A percentile compares a stretch with the other conserved stretches of the same genome.
phyloP scores from a whole-genome alignment of 2,329 filamentous ascomycete species.

The Ophiostoma sp. region DNA sequence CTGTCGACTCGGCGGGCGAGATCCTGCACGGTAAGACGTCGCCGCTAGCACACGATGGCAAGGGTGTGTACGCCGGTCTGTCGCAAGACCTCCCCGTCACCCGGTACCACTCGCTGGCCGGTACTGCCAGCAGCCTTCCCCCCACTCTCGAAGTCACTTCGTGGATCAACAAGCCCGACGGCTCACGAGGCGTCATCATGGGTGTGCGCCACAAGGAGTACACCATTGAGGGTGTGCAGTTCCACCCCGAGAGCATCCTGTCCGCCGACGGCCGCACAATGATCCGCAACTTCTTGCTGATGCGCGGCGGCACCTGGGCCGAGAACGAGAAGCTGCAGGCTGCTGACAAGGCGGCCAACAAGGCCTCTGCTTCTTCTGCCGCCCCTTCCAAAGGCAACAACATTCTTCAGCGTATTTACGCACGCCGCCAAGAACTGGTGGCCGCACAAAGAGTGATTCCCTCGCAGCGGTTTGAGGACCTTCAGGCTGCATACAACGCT shows the following conservation, averaged over 20 bases:
- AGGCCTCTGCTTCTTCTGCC: slow-evolving; percentile 20
- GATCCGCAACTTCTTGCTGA: slow-evolving; percentile 84
- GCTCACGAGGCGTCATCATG: slow-evolving; percentile 85
- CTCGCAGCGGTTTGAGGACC: slow-evolving; percentile 73
- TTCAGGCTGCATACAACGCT: slow-evolving; percentile 81
- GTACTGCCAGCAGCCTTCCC: slow-evolving; percentile 81
- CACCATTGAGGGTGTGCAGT: slow-evolving; percentile 92
- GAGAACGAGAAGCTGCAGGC: slow-evolving; percentile 62
- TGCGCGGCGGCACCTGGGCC: slow-evolving; percentile 87
- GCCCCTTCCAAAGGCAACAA: slow-evolving; percentile 60
- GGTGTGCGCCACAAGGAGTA: slow-evolving; percentile 90
- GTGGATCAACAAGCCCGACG: slow-evolving; percentile 73
- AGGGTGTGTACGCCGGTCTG: slow-evolving; percentile 84
- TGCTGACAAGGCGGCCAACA: slow-evolving; percentile 28
- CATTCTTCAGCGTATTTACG: slow-evolving; percentile 88
- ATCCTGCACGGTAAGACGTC: slow-evolving; percentile 98
- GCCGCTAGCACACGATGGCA: slow-evolving; percentile 77
- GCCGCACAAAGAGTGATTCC: slow-evolving; percentile 76
- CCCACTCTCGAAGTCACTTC: slow-evolving; percentile 83
- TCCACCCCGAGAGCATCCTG: slow-evolving; percentile 94
- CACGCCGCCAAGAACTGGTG: slow-evolving; percentile 68
- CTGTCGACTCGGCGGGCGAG: slow-evolving; percentile 87
- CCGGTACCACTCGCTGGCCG: slow-evolving; percentile 91
- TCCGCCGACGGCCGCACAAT: slow-evolving; percentile 83
- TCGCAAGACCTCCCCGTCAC: slow-evolving; percentile 80